Evolutionary conservation across 2,329 filamentous ascomycete genomes (phyloP), one percentile per base, ranked within the genome.

Genomic region (Colletotrichum navitas): DNA sequence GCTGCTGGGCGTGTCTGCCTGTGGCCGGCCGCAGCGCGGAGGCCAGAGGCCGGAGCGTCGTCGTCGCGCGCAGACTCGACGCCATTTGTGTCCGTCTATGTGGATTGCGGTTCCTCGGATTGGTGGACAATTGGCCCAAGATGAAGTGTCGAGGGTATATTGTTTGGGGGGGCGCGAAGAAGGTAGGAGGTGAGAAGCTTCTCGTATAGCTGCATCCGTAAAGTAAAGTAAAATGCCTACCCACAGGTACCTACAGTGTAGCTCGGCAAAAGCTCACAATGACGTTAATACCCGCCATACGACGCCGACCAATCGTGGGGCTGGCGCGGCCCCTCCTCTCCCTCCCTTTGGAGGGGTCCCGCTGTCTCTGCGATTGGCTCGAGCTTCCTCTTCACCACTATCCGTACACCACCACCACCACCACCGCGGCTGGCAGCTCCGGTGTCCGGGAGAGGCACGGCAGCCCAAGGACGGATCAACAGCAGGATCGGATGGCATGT

Each of bases 261-360:
- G 68, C 68, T 71, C 68, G 68, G 68, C 61, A 71, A 71, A 51
- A 55, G 65, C 64, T 71, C 64, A 71, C 51, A 63, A 71, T 71
- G 68, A 71, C 68, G 68, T 71, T 55, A n/a, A n/a, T n/a, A 43
- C 34, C 60, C 59, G 6, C n/a, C 12, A 39, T 21, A 14, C 24
- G 52, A 43, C 29, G 26, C 39, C 16, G 63, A 24, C 68, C 51
- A 71, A 67, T 71, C 64, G 59, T 32, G 52, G 41, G 29, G 32
- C 58, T 71, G 54, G 68, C 45, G 52, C 43, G 36, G 51, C 29
- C 29, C 29, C 29, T 29, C 29, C 29, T 41, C 51, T 41, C 39
- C 58, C 11, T 6, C 29, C 5, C 2, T 14, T 34, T 16, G 14
- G 5, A 52, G 45, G 29, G 68, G n/a, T 26, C 29, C 64, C 68